Evolutionary conservation across 805 yeast species (phyloP), one percentile per base, ranked within the genome.

Genomic region (Hagleromyces aurorensis): DNA sequence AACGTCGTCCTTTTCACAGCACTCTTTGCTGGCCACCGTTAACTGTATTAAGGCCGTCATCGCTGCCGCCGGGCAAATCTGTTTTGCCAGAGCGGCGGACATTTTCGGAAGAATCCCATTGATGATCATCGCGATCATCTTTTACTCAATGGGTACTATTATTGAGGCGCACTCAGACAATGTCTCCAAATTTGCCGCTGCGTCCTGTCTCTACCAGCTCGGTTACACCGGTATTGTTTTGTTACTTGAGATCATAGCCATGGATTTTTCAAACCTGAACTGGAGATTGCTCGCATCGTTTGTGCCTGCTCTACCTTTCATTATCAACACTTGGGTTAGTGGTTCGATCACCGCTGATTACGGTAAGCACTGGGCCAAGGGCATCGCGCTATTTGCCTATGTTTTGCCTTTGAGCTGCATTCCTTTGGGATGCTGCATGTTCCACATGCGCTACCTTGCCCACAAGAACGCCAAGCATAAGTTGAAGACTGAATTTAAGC

Each of bases 301-400:
- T 40, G 55, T 75, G 25, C 81, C 84, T 3, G 77, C 81, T 3
- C 55, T 70, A 25, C 85, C 85, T 1, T 76, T 72, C 44, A 67
- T 78, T 38, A 72, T 79, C 47, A 79, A 76, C 50, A 75, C 85
- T 15, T 79, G 86, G 86, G 63, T 76, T 29, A 56, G 73, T 16
- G 84, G 82, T 39, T 53, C 70, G 44, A 59, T 78, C 21, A 49
- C 64, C 4, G 34, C 45, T 9, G 55, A 54, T 15, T 53, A 65
- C 34, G 58, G 53, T 27, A 27, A 40, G 10, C 42, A 51, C 13
- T 69, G 74, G 67, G 52, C 64, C 11, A 72, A 75, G 75, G 67
- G 70, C 33, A 68, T 71, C 37, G 76, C 74, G 16, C 71, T 73
- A 59, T 73, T 72, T 71, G 78, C 78, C 3, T 65, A 69, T 40